Evolutionary conservation across 164 flowering plant genomes (phyloP).

Genomic region (Taxillus chinensis): DNA sequence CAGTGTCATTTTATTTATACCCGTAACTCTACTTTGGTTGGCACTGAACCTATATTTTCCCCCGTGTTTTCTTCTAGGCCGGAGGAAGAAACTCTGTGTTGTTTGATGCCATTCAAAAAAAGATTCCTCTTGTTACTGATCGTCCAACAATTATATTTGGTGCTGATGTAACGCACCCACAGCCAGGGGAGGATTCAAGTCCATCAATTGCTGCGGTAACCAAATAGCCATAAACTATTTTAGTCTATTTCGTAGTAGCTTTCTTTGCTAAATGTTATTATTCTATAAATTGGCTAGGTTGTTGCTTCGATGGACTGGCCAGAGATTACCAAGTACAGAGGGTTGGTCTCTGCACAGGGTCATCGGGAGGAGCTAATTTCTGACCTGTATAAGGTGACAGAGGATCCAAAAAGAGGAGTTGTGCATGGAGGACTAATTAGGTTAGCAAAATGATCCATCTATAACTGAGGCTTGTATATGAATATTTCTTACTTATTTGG

Average conservation of each 20-base stretch:
- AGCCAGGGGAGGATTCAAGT: conserved; percentile 39
- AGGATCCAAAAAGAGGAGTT: conserved; percentile 35
- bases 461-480: too few species aligned
- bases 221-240: not conserved
- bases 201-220: conserved; percentile 45
- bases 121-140: conserved; percentile 23
- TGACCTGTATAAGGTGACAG: conserved; percentile 41
- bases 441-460: conserved; percentile 17
- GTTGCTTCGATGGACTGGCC: conserved; percentile 85
- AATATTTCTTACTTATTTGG: not conserved
- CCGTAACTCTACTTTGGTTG: not conserved
- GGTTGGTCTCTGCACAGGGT: conserved; percentile 45
- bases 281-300: conserved; percentile 26
- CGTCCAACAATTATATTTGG: conserved; percentile 42
- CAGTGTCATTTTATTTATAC: not conserved
- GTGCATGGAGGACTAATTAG: conserved; percentile 57
- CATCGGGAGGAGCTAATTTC: conserved; percentile 57
- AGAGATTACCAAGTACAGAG: conserved; percentile 43
- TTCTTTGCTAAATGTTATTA: not conserved
- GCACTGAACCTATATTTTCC: not conserved
- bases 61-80: conserved; percentile 12
- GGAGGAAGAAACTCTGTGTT: conserved; percentile 38
- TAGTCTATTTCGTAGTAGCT: not conserved
- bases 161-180: conserved; percentile 47
- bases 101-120: conserved; percentile 16